phyloP scores from a whole-genome alignment of 208 protist species.

The Vickermania ingenoplastis region DNA sequence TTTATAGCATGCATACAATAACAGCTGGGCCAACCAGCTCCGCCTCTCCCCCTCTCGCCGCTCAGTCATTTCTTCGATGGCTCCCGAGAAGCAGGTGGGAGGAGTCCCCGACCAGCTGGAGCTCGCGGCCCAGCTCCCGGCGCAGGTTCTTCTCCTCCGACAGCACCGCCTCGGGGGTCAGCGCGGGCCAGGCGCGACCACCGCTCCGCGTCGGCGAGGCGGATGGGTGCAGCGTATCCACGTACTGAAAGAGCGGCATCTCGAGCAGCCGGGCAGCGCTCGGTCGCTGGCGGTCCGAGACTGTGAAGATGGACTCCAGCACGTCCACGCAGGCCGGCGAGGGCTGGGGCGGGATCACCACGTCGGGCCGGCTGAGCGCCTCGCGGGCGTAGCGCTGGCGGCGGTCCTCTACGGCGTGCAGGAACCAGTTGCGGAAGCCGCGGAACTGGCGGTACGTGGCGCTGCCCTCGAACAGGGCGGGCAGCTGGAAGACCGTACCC shows the following conservation, averaged over 20 bases:
- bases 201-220: too few species aligned
- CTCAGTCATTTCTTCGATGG: too few species aligned
- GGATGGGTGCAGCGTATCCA: too few species aligned
- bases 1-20: too few species aligned
- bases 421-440: constrained; percentile 70
- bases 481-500: constrained; percentile 12
- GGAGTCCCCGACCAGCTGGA: too few species aligned
- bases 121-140: too few species aligned
- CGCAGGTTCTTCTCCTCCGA: too few species aligned
- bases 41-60: too few species aligned
- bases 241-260: constrained; percentile 63
- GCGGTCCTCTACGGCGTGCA: constrained; percentile 33
- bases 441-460: constrained; percentile 48
- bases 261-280: constrained; percentile 65
- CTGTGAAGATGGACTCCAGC: constrained; percentile 58
- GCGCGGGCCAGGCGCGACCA: too few species aligned
- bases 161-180: too few species aligned
- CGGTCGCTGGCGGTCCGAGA: constrained; percentile 56
- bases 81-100: too few species aligned
- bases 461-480: constrained; percentile 54
- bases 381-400: constrained; percentile 9
- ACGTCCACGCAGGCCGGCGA: constrained; percentile 61
- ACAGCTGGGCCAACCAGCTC: too few species aligned
- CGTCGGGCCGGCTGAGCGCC: neutral
- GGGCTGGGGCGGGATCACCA: constrained; percentile 26